phyloP scores from a whole-genome alignment of 768 basidiomycete species.

The Trametes villosa region DNA sequence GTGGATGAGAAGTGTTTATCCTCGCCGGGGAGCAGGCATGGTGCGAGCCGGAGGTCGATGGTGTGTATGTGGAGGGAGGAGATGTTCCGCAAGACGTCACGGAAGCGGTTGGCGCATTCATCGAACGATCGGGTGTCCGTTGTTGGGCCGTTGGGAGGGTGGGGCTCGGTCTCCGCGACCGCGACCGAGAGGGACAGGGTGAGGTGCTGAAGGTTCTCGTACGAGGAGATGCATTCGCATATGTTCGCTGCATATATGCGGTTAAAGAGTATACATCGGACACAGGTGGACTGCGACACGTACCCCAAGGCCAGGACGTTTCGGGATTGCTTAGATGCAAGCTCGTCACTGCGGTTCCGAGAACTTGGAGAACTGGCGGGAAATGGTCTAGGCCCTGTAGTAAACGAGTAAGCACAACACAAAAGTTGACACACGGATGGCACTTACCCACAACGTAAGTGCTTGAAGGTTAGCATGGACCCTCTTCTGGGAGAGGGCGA shows the following conservation, averaged over 20 bases:
- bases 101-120: background rate
- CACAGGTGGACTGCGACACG: background rate
- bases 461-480: background rate
- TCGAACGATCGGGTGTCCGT: background rate
- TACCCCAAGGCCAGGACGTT: background rate
- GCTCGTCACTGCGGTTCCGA: background rate
- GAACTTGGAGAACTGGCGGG: background rate
- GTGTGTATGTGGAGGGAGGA: background rate
- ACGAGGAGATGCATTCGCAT: background rate
- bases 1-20: background rate
- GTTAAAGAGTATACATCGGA: background rate
- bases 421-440: background rate
- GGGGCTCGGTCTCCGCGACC: background rate
- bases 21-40: background rate
- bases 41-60: background rate
- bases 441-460: background rate
- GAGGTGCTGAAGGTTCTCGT: background rate
- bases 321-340: background rate
- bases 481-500: background rate
- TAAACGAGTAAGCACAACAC: background rate
- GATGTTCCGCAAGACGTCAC: background rate
- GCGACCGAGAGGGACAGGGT: background rate
- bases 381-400: background rate
- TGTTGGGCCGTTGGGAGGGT: background rate
- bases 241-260: background rate